These are phyloP conservation scores for Neoboletus brunneissimus DNA, from an alignment of 768 basidiomycete species.

Conservation along the genomic window DNA sequence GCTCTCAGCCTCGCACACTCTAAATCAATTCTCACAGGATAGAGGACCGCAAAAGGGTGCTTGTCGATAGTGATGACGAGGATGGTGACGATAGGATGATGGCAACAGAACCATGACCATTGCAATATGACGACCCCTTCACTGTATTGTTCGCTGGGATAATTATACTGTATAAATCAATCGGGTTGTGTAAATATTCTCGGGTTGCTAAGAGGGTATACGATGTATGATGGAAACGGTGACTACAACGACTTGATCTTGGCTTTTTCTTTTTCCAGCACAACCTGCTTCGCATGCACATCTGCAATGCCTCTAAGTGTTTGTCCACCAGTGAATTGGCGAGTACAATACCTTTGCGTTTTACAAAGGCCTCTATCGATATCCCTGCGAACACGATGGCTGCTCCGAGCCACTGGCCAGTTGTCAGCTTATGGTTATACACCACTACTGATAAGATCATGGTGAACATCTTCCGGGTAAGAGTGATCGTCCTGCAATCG, in stretches of 20 bases:
- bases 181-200: conserved; percentile 14
- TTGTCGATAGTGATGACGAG: conserved; percentile 34
- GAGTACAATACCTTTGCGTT: conserved; percentile 66
- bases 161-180: conserved; percentile 28
- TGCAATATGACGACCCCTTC: not conserved
- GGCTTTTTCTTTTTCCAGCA: conserved; percentile 82
- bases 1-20: not conserved
- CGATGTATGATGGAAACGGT: not conserved
- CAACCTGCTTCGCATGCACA: conserved; percentile 74
- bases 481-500: conserved; percentile 75
- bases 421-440: conserved; percentile 80
- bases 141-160: conserved; percentile 3
- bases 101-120: conserved; percentile 28
- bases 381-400: conserved; percentile 94
- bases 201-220: conserved; percentile 14
- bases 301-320: conserved; percentile 42
- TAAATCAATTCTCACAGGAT: conserved; percentile 24
- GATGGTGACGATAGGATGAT: conserved; percentile 36
- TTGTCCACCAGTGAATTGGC: not conserved
- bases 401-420: conserved; percentile 92
- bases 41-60: conserved; percentile 44
- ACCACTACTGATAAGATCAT: conserved; percentile 94
- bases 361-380: conserved; percentile 88
- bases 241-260: conserved; percentile 72
- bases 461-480: conserved; percentile 95